These are phyloP conservation scores for Onygenales sp. DNA, from an alignment of 2,329 filamentous ascomycete genomes.

Conservation along the genomic window DNA sequence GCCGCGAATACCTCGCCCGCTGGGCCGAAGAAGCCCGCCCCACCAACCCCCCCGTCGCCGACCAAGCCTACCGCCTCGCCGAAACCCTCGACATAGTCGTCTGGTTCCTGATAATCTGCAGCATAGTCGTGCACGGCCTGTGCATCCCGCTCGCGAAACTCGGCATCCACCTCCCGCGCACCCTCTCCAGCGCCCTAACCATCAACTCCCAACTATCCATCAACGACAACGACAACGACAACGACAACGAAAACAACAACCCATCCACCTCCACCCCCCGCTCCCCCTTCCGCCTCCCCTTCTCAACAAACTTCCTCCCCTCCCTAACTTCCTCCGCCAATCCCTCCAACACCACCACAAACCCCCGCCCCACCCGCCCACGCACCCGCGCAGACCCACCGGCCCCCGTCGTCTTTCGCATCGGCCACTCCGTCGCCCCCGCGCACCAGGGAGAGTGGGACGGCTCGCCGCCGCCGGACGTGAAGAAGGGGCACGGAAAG, in stretches of 20 bases:
- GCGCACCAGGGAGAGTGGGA: not conserved
- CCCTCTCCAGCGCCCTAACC: slow-evolving; percentile 37
- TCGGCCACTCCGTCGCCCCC: slow-evolving; percentile 6
- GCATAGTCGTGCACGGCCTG: slow-evolving; percentile 74
- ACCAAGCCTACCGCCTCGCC: slow-evolving; percentile 7
- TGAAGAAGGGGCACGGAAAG: not conserved
- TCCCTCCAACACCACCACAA: too few relatives aligned
- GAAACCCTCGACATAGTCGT: slow-evolving; percentile 65
- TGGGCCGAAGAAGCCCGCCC: slow-evolving; percentile 4
- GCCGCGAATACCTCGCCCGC: slow-evolving; percentile 59
- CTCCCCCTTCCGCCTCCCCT: not conserved
- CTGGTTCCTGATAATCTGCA: slow-evolving; percentile 79
- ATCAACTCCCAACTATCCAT: slow-evolving; percentile 20
- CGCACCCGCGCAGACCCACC: slow-evolving; percentile 6
- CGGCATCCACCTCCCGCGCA: slow-evolving; percentile 37
- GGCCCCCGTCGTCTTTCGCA: slow-evolving; percentile 4
- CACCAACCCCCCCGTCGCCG: too few relatives aligned
- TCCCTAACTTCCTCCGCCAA: not conserved
- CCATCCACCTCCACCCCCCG: too few relatives aligned
- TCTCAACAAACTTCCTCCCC: not conserved
- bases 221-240: slow-evolving; percentile 9
- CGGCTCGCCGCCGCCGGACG: not conserved
- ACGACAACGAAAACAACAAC: too few relatives aligned
- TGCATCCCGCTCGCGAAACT: slow-evolving; percentile 60
- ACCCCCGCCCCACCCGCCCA: not conserved